Base-by-base conservation (phyloP, 164 flowering plant species). In the Nymphaea thermarum region DNA sequence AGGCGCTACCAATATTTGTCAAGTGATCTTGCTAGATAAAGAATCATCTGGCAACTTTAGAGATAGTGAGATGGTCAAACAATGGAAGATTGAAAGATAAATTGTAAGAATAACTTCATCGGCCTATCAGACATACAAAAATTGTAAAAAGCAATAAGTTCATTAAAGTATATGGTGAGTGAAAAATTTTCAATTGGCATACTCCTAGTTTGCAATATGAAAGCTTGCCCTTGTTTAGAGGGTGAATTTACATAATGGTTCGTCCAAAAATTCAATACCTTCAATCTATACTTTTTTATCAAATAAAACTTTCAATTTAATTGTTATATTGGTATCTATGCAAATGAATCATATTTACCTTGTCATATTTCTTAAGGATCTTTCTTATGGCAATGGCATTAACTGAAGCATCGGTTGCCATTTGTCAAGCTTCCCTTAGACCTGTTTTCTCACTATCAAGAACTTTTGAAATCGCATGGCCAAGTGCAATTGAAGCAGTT, bases 141-240 rank as follows among this genome's bases (percentile, higher is more conserved):
- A 64, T 91, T 84, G 77, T 89, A 96, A 65, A 91, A 89, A 64
- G 97, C 96, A 81, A 93, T 85, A 3, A 93, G 84, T 75, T 93
- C 97, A 72, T 86, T 84, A 0, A 93, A 86, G 97, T 97, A 93
- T 3, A 25, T 25, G 98, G 98, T 3, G 96, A 89, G 68, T 88
- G 94, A 66, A 93, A 92, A 71, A 93, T 87, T 25, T 80, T 88
- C 98, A 62, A 87, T 76, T 69, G 88, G 91, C 94, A 81, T 84
- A 25, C 83, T 83, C 71, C 86, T 94, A 2, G 87, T 90, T 71
- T 83, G 87, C 43, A 96, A 89, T 79, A 77, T 91, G 77, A 93
- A 93, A 45, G 86, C 94, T 77, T 88, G 98, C 5, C 97, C 98
- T 86, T 89, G 94, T 77, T 84, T 91, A 18, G 95, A 93, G 72